Evolutionary conservation across 2,329 filamentous ascomycete species (phyloP).

Genomic region (Cladophialophora yegresii): DNA sequence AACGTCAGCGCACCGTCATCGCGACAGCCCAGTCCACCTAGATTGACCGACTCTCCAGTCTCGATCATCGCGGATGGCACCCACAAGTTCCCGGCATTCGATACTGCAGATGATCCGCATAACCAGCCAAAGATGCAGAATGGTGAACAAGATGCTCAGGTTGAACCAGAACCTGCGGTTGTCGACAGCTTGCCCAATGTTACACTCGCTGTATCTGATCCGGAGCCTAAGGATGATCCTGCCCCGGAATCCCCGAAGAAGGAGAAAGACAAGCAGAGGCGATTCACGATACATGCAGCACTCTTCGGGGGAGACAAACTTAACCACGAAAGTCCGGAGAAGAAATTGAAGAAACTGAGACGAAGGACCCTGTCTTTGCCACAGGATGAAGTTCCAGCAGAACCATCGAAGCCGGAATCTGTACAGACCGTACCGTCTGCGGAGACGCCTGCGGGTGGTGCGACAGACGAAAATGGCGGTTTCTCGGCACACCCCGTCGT

Average conservation of each 20-base stretch:
- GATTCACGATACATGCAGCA: conserved; percentile 25
- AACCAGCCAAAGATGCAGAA: conserved; percentile 29
- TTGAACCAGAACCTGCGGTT: neutral
- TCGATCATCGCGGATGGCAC: conserved; percentile 30
- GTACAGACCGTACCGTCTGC: neutral
- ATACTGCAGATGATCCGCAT: conserved; percentile 30
- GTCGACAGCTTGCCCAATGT: conserved; percentile 2
- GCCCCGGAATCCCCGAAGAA: conserved; percentile 25
- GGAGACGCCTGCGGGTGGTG: conserved; percentile 17
- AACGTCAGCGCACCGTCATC: conserved; percentile 24
- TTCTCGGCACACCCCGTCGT: conserved; percentile 29
- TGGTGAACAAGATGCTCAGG: conserved; percentile 21
- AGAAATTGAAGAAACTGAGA: conserved; percentile 27
- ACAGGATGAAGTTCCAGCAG: conserved; percentile 5
- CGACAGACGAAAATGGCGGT: conserved; percentile 17
- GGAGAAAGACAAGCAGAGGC: conserved; percentile 26
- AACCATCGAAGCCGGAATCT: neutral
- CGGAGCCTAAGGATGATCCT: neutral
- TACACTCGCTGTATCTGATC: neutral
- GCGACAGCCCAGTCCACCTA: conserved; percentile 28
- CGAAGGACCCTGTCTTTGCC: conserved; percentile 26
- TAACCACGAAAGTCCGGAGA: conserved; percentile 15
- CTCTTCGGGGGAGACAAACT: conserved; percentile 27
- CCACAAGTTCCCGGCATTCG: conserved; percentile 25
- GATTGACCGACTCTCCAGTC: conserved; percentile 33